Conservation (phyloP, 352 stramenopile genomes). For the Globisporangium echinulatum region DNA sequence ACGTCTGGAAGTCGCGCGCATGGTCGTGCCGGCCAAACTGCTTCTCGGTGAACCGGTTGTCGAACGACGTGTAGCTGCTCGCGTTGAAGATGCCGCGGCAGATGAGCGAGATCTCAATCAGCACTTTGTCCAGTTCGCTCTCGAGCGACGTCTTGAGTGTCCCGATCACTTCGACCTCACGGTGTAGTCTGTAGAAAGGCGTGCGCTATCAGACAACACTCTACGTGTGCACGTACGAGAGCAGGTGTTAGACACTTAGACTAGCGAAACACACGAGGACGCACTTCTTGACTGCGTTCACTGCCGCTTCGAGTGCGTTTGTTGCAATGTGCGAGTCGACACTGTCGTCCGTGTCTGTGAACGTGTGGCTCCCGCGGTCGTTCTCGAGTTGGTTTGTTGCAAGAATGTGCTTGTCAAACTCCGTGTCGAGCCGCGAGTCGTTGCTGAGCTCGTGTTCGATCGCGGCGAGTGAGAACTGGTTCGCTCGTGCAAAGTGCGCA, state of each 20-base stretch:
- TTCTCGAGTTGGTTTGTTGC: constrained; percentile 21
- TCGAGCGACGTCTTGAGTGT: constrained; percentile 68
- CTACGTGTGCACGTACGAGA: too few species aligned
- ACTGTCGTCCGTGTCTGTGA: constrained; percentile 10
- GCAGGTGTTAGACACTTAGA: background rate
- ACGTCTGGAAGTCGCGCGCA: constrained; percentile 62
- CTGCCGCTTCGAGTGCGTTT: constrained; percentile 48
- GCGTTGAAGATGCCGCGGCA: constrained; percentile 70
- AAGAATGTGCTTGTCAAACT: constrained; percentile 53
- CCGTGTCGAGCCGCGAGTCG: constrained; percentile 46
- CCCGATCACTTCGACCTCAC: constrained; percentile 70
- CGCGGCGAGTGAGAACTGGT: constrained; percentile 60
- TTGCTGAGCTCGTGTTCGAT: constrained; percentile 71
- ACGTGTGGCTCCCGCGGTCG: constrained; percentile 17
- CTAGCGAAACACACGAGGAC: constrained; percentile 6
- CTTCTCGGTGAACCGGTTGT: constrained; percentile 67
- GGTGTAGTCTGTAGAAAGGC: constrained; percentile 36
- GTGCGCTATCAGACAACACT: background rate
- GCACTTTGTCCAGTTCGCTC: constrained; percentile 51
- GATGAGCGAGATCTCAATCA: constrained; percentile 59
- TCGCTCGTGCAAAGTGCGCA: constrained; percentile 49
- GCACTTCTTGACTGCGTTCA: constrained; percentile 67
- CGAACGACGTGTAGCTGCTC: constrained; percentile 69
- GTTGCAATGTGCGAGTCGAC: background rate
- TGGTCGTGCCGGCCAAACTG: constrained; percentile 64